Percentiles rank a stretch among this genome's conserved stretches.
Conservation (phyloP, 1,139 yeast genomes). For the Suhomyces kunorum region DNA sequence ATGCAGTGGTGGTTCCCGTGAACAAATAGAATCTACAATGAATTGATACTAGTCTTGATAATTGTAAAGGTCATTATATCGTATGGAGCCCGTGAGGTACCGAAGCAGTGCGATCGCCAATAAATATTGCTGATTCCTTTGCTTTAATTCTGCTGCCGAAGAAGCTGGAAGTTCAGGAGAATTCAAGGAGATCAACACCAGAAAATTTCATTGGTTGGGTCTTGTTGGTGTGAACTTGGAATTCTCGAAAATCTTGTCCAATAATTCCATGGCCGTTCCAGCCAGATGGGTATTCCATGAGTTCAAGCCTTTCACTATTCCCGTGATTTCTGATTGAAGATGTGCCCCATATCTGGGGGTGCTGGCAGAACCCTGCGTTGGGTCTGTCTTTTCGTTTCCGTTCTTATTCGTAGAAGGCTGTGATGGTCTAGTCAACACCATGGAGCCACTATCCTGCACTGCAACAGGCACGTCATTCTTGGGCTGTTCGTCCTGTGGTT, state of each 20-base stretch:
- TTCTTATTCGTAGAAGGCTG: not conserved
- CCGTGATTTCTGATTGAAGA: not conserved
- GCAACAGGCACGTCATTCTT: not conserved
- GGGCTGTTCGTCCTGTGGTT: too few relatives aligned
- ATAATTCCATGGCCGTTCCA: not conserved
- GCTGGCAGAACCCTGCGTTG: not conserved
- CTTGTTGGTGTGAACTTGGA: not conserved
- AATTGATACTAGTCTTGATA: too few relatives aligned
- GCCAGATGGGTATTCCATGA: not conserved
- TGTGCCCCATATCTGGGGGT: not conserved
- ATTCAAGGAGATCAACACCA: too few relatives aligned
- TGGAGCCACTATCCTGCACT: not conserved
- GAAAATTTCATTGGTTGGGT: too few relatives aligned
- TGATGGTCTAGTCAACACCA: not conserved
- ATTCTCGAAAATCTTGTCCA: not conserved
- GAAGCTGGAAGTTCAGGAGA: too few relatives aligned
- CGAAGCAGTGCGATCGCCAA: too few relatives aligned
- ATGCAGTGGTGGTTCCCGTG: slow-evolving; percentile 17
- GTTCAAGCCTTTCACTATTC: not conserved
- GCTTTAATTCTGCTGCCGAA: too few relatives aligned
- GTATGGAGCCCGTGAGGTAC: too few relatives aligned
- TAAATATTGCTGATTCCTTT: too few relatives aligned
- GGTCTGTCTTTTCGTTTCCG: not conserved
- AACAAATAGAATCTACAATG: slow-evolving; percentile 3
- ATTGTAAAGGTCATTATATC: too few relatives aligned